These are phyloP conservation scores for Phylloporus sp. DNA, from an alignment of 768 basidiomycete genomes.

Conservation along the genomic window DNA sequence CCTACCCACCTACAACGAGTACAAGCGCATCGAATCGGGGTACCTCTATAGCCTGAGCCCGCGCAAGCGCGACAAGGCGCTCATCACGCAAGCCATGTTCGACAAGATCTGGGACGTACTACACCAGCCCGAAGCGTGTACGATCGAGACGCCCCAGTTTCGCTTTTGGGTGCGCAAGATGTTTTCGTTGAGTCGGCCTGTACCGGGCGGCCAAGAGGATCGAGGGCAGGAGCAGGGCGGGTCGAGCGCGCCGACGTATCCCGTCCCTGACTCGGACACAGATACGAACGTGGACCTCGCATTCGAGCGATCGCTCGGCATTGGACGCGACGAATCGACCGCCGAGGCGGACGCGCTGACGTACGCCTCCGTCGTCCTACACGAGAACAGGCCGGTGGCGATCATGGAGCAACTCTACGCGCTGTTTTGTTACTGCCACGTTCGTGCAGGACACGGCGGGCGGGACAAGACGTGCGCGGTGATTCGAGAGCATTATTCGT, in stretches of 20 bases:
- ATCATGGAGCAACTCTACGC: slow-evolving; percentile 75
- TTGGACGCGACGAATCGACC: background rate
- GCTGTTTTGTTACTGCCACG: slow-evolving; percentile 70
- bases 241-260: background rate
- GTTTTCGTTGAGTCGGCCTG: slow-evolving; percentile 48
- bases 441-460: slow-evolving; percentile 61
- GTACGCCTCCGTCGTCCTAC: slow-evolving; percentile 48
- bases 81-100: slow-evolving; percentile 67
- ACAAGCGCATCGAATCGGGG: slow-evolving; percentile 49
- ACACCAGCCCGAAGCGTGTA: slow-evolving; percentile 43
- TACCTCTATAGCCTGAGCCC: slow-evolving; percentile 58
- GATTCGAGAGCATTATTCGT: slow-evolving; percentile 67
- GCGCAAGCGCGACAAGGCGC: slow-evolving; percentile 60
- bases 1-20: slow-evolving; percentile 59
- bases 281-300: slow-evolving; percentile 9
- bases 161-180: slow-evolving; percentile 82
- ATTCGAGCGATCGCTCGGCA: slow-evolving; percentile 17
- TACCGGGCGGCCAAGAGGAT: slow-evolving; percentile 5
- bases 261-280: background rate
- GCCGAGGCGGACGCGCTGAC: background rate
- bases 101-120: slow-evolving; percentile 70
- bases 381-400: slow-evolving; percentile 70
- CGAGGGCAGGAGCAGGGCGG: slow-evolving; percentile 11
- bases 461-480: slow-evolving; percentile 72
- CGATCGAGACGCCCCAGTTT: slow-evolving; percentile 58